Percentiles rank a stretch among this genome's conserved stretches.
Conservation (phyloP, 371 early-diverging fungal genomes). For the Nematocida homosporus region DNA sequence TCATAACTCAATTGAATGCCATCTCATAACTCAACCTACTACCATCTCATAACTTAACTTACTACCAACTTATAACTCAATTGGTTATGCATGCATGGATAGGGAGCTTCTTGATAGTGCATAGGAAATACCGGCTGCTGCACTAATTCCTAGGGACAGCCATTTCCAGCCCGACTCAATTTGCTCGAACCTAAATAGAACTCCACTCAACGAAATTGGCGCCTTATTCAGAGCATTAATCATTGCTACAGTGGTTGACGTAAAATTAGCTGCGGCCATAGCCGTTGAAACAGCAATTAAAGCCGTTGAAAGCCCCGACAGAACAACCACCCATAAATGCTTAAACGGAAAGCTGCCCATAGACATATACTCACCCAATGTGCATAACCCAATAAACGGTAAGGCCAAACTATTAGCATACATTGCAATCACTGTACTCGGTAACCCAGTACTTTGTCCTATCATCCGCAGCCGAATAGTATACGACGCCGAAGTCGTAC, state of each 20-base stretch:
- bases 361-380: conserved; percentile 72
- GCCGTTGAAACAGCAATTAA: conserved; percentile 76
- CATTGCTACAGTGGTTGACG: conserved; percentile 91
- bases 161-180: conserved; percentile 30
- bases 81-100: not conserved
- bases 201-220: conserved; percentile 84
- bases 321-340: conserved; percentile 69
- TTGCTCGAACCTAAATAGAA: conserved; percentile 70
- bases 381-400: conserved; percentile 75
- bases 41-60: no score
- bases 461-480: conserved; percentile 79
- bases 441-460: conserved; percentile 68
- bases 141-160: conserved; percentile 14
- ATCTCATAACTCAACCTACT: not conserved
- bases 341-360: not conserved
- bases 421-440: conserved; percentile 72
- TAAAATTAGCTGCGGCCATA: conserved; percentile 86
- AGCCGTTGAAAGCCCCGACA: conserved; percentile 81
- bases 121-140: conserved; percentile 26
- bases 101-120: conserved; percentile 2
- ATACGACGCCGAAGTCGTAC: conserved; percentile 80
- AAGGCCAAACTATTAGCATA: conserved; percentile 84
- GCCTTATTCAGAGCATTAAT: conserved; percentile 96
- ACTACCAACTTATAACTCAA: no score
- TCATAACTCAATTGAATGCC: no score